These are phyloP conservation scores for Papiliotrema nemorosa DNA, from an alignment of 1,284 basidiomycete species.

Conservation along the genomic window DNA sequence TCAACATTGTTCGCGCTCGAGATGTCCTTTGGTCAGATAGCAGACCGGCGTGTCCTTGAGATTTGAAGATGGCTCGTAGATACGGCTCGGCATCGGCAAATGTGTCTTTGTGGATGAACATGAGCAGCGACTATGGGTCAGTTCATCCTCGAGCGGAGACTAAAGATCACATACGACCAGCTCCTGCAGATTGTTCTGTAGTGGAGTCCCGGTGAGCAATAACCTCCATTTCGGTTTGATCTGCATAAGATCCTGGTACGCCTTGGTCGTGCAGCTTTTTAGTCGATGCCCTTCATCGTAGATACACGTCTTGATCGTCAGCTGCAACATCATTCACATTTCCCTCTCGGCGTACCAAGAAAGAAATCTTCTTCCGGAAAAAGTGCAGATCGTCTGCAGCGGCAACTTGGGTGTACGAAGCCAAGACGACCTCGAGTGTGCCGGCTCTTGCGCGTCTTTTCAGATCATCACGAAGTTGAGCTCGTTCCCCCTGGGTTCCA, in stretches of 20 bases:
- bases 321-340: background rate
- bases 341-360: conserved; percentile 63
- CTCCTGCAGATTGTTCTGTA: conserved; percentile 77
- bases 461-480: conserved; percentile 65
- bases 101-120: conserved; percentile 92
- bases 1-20: conserved; percentile 98
- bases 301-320: conserved; percentile 64
- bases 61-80: conserved; percentile 93
- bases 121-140: conserved; percentile 81
- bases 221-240: conserved; percentile 85
- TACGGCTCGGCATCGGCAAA: conserved; percentile 73
- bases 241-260: conserved; percentile 82
- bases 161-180: conserved; percentile 67
- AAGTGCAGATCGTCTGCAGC: conserved; percentile 85
- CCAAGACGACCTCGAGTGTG: conserved; percentile 89
- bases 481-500: conserved; percentile 85
- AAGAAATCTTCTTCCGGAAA: conserved; percentile 77
- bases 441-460: conserved; percentile 57
- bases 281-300: conserved; percentile 95
- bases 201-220: conserved; percentile 89
- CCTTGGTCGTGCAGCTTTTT: conserved; percentile 95
- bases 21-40: conserved; percentile 88
- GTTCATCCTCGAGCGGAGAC: background rate
- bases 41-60: conserved; percentile 68
- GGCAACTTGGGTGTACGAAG: conserved; percentile 92